Conservation (phyloP, 2,329 filamentous ascomycete genomes). For the Drechslerella stenobrocha region DNA sequence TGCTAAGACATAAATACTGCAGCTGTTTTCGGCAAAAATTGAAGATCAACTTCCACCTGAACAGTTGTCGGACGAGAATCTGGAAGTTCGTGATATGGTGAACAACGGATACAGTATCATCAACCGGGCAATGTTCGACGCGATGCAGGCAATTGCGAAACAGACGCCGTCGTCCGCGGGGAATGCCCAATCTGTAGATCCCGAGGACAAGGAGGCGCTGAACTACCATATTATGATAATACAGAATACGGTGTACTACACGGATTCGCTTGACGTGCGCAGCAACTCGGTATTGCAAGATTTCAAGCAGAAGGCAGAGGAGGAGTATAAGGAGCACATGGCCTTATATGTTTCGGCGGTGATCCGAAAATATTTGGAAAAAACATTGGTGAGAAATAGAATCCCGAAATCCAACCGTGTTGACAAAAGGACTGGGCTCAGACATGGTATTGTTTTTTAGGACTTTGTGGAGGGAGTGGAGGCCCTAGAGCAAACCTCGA, state of each 20-base stretch:
- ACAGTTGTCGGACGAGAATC: constrained; percentile 58
- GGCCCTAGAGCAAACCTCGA: constrained; percentile 65
- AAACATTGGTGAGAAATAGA: constrained; percentile 64
- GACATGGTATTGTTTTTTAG: constrained; percentile 12
- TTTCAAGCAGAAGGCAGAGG: constrained; percentile 76
- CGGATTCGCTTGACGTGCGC: constrained; percentile 81
- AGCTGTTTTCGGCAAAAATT: constrained; percentile 52
- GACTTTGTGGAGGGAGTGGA: constrained; percentile 92
- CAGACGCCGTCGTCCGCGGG: constrained; percentile 61
- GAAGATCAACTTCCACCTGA: constrained; percentile 52
- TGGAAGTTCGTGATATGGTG: constrained; percentile 73
- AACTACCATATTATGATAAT: constrained; percentile 98
- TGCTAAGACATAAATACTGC: constrained; percentile 10
- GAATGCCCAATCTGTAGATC: constrained; percentile 59
- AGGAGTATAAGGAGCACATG: constrained; percentile 85
- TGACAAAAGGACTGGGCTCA: too few species aligned
- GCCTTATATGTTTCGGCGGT: constrained; percentile 82
- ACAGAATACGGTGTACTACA: constrained; percentile 98
- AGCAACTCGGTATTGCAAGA: constrained; percentile 75
- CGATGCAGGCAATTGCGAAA: constrained; percentile 88
- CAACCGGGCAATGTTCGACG: constrained; percentile 95
- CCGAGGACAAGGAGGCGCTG: constrained; percentile 91
- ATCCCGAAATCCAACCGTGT: not conserved
- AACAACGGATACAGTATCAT: constrained; percentile 87
- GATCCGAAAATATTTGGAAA: constrained; percentile 84